Conservation (phyloP, 2,329 filamentous ascomycete species). For the Penicillium decumbens region DNA sequence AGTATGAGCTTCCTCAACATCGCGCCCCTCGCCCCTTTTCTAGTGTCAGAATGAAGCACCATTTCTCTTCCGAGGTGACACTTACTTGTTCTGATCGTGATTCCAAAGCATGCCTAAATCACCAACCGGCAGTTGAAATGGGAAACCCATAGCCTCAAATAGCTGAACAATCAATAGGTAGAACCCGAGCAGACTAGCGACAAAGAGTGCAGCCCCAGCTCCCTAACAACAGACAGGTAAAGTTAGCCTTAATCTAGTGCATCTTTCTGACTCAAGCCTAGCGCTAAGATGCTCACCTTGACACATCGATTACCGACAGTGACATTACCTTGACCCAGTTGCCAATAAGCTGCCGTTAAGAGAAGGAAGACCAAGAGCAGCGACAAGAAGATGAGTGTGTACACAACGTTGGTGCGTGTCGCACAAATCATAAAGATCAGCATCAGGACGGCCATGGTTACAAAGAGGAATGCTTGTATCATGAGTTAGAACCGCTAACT, state of each 20-base stretch:
- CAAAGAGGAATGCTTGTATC: slow-evolving; percentile 52
- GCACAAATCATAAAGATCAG: slow-evolving; percentile 65
- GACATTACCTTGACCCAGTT: slow-evolving; percentile 44
- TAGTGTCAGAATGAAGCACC: neutral
- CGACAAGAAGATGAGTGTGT: slow-evolving; percentile 63
- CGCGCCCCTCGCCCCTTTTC: neutral
- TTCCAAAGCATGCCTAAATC: slow-evolving; percentile 23
- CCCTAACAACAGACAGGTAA: slow-evolving; percentile 23
- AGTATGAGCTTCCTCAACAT: neutral
- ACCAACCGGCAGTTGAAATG: slow-evolving; percentile 47
- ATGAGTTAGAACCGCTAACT: neutral
- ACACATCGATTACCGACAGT: slow-evolving; percentile 28
- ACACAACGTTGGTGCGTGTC: slow-evolving; percentile 66
- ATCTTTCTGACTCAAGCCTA: no score
- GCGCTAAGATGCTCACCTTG: slow-evolving; percentile 13
- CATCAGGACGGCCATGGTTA: slow-evolving; percentile 64
- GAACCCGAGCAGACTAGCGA: slow-evolving; percentile 48
- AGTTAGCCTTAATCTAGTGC: neutral
- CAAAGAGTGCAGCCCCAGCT: slow-evolving; percentile 48
- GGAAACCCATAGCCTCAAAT: slow-evolving; percentile 52
- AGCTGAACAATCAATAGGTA: slow-evolving; percentile 54
- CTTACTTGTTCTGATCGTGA: slow-evolving; percentile 4
- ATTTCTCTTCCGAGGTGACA: neutral
- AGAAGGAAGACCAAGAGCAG: slow-evolving; percentile 57
- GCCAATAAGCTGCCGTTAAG: slow-evolving; percentile 59